Conservation (phyloP, 192 early-diverging fungal genomes). For the Pilobolus umbonatus region DNA sequence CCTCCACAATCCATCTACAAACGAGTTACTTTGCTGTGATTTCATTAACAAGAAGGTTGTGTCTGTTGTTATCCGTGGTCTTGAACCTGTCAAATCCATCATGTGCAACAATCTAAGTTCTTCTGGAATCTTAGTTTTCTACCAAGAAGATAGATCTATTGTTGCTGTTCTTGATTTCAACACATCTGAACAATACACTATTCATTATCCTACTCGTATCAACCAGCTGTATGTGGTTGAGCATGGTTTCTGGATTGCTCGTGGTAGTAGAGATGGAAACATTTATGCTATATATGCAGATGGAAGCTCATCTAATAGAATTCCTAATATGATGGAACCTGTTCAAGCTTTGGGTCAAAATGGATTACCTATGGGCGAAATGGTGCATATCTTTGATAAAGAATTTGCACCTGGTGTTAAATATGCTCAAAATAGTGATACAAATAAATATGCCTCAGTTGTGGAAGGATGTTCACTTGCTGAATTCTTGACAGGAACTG, state of each 20-base stretch:
- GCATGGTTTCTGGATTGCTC: constrained; percentile 41
- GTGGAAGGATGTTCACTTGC: constrained; percentile 9
- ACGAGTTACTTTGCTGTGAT: constrained; percentile 53
- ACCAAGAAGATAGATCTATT: constrained; percentile 44
- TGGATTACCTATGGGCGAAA: constrained; percentile 5
- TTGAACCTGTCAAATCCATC: constrained; percentile 39
- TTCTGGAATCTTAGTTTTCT: constrained; percentile 45
- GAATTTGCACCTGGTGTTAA: constrained; percentile 4
- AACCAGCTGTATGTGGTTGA: constrained; percentile 39
- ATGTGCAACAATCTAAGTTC: constrained; percentile 39
- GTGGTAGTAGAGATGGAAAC: constrained; percentile 36
- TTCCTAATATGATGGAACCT: constrained; percentile 19
- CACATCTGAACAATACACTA: constrained; percentile 41
- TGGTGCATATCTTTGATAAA: background rate
- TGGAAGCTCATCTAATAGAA: background rate
- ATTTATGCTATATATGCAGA: constrained; percentile 35
- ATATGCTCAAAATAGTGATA: background rate
- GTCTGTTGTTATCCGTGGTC: constrained; percentile 36
- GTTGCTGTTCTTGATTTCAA: constrained; percentile 54
- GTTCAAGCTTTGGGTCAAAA: constrained; percentile 23
- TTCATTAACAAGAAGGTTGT: constrained; percentile 44
- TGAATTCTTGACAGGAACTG: constrained; percentile 1
- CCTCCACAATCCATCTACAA: constrained; percentile 58
- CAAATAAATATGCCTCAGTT: constrained; percentile 3
- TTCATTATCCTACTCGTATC: constrained; percentile 45